Conservation (phyloP, 768 basidiomycete genomes). For the Kwoniella botswanensis region DNA sequence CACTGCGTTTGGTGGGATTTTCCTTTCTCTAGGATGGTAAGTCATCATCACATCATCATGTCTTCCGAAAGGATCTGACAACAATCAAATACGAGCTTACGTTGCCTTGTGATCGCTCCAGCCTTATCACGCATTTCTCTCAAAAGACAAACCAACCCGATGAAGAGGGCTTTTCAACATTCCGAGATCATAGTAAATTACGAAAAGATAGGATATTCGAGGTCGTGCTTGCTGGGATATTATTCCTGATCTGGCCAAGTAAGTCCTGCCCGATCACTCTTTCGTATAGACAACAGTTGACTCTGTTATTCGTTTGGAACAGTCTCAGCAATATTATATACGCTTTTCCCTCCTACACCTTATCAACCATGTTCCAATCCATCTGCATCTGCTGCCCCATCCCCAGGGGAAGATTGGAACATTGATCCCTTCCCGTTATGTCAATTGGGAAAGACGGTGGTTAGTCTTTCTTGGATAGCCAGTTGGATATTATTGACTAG, state of each 20-base stretch:
- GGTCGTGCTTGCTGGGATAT: conserved; percentile 27
- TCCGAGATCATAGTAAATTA: conserved; percentile 2
- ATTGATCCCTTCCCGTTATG: conserved; percentile 26
- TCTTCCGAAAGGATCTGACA: neutral
- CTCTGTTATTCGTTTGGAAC: neutral
- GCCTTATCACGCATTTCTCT: conserved; percentile 17
- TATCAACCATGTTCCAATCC: conserved; percentile 44
- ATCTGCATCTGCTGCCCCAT: conserved; percentile 23
- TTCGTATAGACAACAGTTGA: neutral
- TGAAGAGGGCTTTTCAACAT: neutral
- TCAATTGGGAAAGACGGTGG: conserved; percentile 26
- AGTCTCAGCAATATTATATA: conserved; percentile 48
- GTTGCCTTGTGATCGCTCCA: neutral
- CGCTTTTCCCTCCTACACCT: conserved; percentile 43
- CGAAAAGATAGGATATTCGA: conserved; percentile 36
- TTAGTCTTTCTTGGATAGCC: conserved; percentile 40
- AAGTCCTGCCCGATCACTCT: conserved; percentile 18
- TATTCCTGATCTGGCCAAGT: conserved; percentile 52
- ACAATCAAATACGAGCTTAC: neutral
- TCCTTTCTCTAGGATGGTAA: conserved; percentile 24
- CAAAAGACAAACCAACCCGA: conserved; percentile 3
- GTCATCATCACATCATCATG: neutral
- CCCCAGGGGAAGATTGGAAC: conserved; percentile 20
- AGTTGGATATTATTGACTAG: conserved; percentile 41
- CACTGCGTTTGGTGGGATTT: conserved; percentile 4